These are phyloP conservation scores for Ajuga chamaepitys DNA, from an alignment of 257 asterid genomes.

Conservation along the genomic window DNA sequence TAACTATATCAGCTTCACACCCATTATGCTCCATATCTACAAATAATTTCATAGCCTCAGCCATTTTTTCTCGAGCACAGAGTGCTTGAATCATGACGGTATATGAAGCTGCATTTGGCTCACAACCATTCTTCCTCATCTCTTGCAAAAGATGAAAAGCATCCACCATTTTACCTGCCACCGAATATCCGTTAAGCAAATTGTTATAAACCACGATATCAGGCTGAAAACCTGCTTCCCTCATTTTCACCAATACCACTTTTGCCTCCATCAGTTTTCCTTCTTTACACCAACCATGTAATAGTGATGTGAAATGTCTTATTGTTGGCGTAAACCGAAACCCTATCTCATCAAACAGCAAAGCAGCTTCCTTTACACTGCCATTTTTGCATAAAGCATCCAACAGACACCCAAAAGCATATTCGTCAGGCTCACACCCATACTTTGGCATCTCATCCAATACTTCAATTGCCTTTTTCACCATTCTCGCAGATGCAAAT, in stretches of 20 bases:
- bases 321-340: conserved; percentile 61
- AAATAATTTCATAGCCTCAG: conserved; percentile 62
- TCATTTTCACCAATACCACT: conserved; percentile 71
- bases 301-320: conserved; percentile 74
- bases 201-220: conserved; percentile 86
- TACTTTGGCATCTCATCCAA: conserved; percentile 92
- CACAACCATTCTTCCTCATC: conserved; percentile 60
- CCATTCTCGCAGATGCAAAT: conserved; percentile 85
- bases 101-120: conserved; percentile 70
- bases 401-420: conserved; percentile 79
- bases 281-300: conserved; percentile 90
- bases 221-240: conserved; percentile 87
- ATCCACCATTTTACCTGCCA: conserved; percentile 66
- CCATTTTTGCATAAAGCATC: conserved; percentile 92
- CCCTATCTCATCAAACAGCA: conserved; percentile 79
- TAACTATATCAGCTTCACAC: conserved; percentile 66
- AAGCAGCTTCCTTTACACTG: conserved; percentile 81
- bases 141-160: conserved; percentile 75
- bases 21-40: conserved; percentile 63
- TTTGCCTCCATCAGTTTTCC: conserved; percentile 89
- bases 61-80: conserved; percentile 68
- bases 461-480: conserved; percentile 81
- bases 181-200: conserved; percentile 71
- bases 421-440: conserved; percentile 88
- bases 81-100: conserved; percentile 81